Base-by-base conservation (phyloP, 1,284 basidiomycete genomes). In the Ganoderma lucidum region DNA sequence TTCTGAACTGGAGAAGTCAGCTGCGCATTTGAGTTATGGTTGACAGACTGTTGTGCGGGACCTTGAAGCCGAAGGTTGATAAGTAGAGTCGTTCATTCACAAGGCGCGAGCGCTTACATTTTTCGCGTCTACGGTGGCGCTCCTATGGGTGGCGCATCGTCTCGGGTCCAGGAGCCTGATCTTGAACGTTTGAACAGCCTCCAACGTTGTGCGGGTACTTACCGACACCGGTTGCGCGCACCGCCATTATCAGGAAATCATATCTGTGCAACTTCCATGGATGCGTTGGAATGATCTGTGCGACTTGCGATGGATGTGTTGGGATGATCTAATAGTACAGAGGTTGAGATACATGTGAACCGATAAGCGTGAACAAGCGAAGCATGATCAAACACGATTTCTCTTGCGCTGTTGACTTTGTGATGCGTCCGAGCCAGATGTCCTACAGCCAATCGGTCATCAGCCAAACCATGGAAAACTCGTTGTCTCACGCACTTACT, bases 401-500 rank as follows among this genome's bases (percentile, higher is more conserved):
- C 73, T 70, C 67, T 74, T 74, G 58, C 71, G 65, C 51, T 70
- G 69, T 53, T 70, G 71, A 53, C 70, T 66, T 41, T 66, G 55
- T 3, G 65, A 67, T 0, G 71, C 64, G 19, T 75, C 75, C 2
- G 68, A 67, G 10, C 53, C 63, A 12, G 73, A 71, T 12, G 70
- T 66, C 32, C 75, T 73, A 62, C 55, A 55, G 17, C 9, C 12
- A 58, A 6, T 59, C 14, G 17, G 48, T 60, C 39, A 32, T 71
- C 35, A 72, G 66, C 61, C 19, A 45, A 37, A 62, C 44, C 63
- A 58, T 39, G 37, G 23, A 48, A 32, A 32, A 23, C 66, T 14
- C 19, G 19, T 17, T 23, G 12, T 30, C 23, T 17, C 64, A 58
- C 23, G 51, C 44, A 82, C 86, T 55, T 71, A 90, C 88, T 86